phyloP scores from a whole-genome alignment of 2,329 filamentous ascomycete species.

The Cladosporium halotolerans region DNA sequence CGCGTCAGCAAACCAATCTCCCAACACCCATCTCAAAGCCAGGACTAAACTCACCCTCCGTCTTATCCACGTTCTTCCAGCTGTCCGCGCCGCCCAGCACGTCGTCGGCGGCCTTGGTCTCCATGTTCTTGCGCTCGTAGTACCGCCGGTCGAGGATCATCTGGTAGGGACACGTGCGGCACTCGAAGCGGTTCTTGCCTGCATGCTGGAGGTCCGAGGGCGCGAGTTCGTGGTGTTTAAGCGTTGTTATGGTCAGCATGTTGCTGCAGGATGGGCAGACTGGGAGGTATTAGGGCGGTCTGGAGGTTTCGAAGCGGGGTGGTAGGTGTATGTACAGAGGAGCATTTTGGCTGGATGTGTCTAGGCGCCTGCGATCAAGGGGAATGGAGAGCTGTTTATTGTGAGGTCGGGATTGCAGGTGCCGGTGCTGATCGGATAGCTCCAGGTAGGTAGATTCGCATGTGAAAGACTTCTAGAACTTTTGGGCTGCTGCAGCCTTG shows the following conservation, averaged over 20 bases:
- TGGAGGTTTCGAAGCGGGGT: background rate
- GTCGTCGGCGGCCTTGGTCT: conserved; percentile 80
- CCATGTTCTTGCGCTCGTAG: conserved; percentile 74
- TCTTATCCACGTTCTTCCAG: conserved; percentile 89
- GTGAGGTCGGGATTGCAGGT: background rate
- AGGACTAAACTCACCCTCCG: conserved; percentile 43
- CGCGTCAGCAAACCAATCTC: conserved; percentile 1
- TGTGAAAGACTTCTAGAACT: conserved; percentile 11
- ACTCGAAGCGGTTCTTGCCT: conserved; percentile 76
- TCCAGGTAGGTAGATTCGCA: conserved; percentile 1
- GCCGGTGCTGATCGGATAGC: background rate
- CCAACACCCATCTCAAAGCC: background rate
- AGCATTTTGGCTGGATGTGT: background rate
- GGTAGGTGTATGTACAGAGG: background rate
- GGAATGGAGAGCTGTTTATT: background rate
- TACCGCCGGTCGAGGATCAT: conserved; percentile 72
- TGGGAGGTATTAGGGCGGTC: conserved; percentile 26
- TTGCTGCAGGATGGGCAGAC: conserved; percentile 82
- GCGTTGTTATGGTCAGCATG: conserved; percentile 65
- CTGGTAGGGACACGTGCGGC: conserved; percentile 90
- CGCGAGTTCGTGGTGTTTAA: conserved; percentile 30
- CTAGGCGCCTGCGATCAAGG: background rate
- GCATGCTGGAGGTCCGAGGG: conserved; percentile 34
- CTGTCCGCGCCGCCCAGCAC: conserved; percentile 82
- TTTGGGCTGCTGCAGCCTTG: background rate